Conservation (phyloP, 495 filamentous ascomycete species). For the Neurospora tetraspora region DNA sequence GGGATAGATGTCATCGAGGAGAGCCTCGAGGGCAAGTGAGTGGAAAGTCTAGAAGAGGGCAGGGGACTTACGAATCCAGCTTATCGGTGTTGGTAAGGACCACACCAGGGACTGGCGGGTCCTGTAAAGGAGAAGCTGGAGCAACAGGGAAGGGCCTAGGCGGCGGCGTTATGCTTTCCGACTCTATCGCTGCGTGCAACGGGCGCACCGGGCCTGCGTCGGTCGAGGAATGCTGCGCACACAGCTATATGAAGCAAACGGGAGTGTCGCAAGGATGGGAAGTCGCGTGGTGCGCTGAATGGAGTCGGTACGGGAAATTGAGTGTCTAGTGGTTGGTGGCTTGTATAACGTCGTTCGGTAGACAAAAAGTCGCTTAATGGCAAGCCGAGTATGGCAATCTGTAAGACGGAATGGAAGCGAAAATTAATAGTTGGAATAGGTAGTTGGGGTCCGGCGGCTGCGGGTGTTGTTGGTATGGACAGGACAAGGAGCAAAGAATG, state of each 20-base stretch:
- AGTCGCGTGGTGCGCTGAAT: background rate
- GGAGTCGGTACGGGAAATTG: background rate
- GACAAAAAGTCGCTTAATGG: background rate
- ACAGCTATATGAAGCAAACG: background rate
- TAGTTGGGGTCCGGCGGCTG: background rate
- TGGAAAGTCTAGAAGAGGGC: background rate
- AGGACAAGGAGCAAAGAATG: background rate
- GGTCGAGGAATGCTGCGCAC: background rate
- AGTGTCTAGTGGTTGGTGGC: background rate
- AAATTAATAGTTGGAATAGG: background rate
- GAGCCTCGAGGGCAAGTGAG: background rate
- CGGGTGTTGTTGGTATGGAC: background rate
- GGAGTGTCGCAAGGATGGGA: background rate
- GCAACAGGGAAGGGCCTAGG: background rate
- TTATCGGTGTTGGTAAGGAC: slow-evolving; percentile 14
- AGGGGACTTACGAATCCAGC: slow-evolving; percentile 14
- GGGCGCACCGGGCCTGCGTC: background rate
- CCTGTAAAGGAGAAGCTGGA: slow-evolving; percentile 10
- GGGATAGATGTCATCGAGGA: background rate
- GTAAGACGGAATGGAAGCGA: background rate
- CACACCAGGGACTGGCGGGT: slow-evolving; percentile 26
- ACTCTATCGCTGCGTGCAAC: background rate
- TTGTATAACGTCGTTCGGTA: background rate
- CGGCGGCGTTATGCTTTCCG: background rate
- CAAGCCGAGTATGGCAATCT: background rate